phyloP scores from a whole-genome alignment of 768 basidiomycete species.

The Panaeolus cyanescens region DNA sequence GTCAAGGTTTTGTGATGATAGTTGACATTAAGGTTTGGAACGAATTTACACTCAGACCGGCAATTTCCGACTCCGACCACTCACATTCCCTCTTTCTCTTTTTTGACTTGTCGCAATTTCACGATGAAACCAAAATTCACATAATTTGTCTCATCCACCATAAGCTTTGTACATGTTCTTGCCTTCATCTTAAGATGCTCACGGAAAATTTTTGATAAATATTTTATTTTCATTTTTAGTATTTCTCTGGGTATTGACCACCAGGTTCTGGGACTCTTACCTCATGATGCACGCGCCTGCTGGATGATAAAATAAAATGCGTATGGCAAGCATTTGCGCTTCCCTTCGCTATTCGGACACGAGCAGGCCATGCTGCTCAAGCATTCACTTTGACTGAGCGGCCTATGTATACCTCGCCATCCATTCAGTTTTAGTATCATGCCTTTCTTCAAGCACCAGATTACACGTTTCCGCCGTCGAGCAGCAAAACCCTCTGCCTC shows the following conservation, averaged over 20 bases:
- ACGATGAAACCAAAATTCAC: too few species aligned
- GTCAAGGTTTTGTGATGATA: conserved; percentile 59
- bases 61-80: conserved; percentile 22
- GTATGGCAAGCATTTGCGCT: too few species aligned
- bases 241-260: too few species aligned
- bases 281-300: too few species aligned
- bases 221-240: too few species aligned
- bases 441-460: conserved; percentile 37
- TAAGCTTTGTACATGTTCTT: too few species aligned
- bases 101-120: not conserved
- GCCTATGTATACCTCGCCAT: conserved; percentile 4
- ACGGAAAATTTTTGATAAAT: too few species aligned
- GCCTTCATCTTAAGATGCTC: too few species aligned
- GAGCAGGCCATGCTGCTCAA: not conserved
- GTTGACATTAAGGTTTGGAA: conserved; percentile 43
- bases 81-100: not conserved
- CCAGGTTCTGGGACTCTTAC: too few species aligned
- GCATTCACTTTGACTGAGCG: not conserved
- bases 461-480: conserved; percentile 39
- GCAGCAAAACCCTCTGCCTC: conserved; percentile 32
- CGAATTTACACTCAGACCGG: conserved; percentile 39
- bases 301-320: too few species aligned
- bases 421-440: conserved; percentile 20
- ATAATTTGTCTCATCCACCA: too few species aligned
- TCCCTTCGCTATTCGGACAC: not conserved